Conservation (phyloP, 163 green algal species). For the Scenedesmus sp. region DNA sequence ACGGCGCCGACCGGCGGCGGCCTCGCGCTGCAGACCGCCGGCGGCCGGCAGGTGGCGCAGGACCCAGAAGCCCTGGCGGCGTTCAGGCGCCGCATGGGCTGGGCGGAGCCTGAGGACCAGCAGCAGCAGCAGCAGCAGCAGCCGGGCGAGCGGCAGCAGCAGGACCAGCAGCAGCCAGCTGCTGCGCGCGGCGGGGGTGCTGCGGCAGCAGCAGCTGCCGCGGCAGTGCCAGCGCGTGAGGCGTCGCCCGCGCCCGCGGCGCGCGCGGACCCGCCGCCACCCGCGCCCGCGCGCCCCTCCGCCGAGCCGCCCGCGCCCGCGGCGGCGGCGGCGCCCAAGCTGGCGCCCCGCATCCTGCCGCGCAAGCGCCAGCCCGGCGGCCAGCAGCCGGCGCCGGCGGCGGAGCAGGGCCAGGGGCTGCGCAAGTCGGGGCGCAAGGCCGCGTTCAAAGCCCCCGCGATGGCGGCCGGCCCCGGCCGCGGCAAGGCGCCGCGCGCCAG, state of each 20-base stretch:
- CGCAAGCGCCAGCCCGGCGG: background rate
- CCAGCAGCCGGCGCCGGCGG: background rate
- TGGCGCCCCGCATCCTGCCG: background rate
- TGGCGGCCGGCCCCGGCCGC: background rate
- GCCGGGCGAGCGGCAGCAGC: background rate
- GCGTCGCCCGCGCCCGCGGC: background rate
- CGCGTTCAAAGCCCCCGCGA: constrained; percentile 4
- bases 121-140: constrained; percentile 3
- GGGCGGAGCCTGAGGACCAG: background rate
- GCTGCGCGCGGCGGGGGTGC: too few relatives aligned
- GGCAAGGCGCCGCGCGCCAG: background rate
- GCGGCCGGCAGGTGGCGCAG: background rate
- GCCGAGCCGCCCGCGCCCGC: background rate
- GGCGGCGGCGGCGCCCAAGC: background rate
- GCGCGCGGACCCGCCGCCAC: background rate
- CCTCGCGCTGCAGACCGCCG: background rate
- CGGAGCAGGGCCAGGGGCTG: background rate
- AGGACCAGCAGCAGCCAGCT: background rate
- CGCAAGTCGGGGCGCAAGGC: background rate
- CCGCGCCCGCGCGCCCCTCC: background rate
- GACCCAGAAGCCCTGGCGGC: background rate
- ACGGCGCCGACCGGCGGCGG: background rate
- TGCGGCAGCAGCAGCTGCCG: background rate
- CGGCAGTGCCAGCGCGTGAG: background rate
- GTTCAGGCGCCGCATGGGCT: background rate